Evolutionary conservation across 169 alveolate genomes (phyloP), one percentile per base, ranked within the genome.

Genomic region (Cryptosporidium viatorum): DNA sequence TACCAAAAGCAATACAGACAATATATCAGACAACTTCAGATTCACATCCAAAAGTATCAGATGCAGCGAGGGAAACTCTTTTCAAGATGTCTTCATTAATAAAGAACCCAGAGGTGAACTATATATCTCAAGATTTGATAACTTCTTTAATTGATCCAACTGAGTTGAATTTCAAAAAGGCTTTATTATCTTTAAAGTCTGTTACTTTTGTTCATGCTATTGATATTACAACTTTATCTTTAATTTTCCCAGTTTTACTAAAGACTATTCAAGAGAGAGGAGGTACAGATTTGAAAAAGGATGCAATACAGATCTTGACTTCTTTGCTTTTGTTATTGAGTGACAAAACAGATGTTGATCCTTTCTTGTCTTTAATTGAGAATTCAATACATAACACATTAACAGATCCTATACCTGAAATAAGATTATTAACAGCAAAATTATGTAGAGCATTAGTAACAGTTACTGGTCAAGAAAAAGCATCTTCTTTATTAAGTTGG

Each of bases 371-470:
- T 60, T 31, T 60, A 23, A 59, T 80, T 26, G 80, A 80, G 51
- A n/a, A 80, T 33, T 80, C 89, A 10, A 41, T 80, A 43, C 89
- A 80, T 23, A 41, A n/a, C 7, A 41, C 75, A 12, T 35, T 80
- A 18, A 62, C 80, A 10, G 89, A 80, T 31, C 89, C 89, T n/a
- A 80, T 80, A 59, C 89, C 89, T 23, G 89, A 80, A 50, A 39
- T 80, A 26, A 59, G 89, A 45, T 23, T 80, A 10, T 48, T 80
- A 23, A 80, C 89, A 31, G 89, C 89, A 48, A 80, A 80, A 29
- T 21, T 80, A 5, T 80, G 89, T 14, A 65, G 80, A 29, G 60
- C 75, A 8, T 35, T 80, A 29, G 89, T 65, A 65, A 60, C 37
- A 9, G 68, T 65, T 29, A 65, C 65, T 33, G 89, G 89, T 10